A percentile compares a stretch with the other conserved stretches of the same genome.
Conservation (phyloP, 441 rosid genomes). For the Populus hybrid region DNA sequence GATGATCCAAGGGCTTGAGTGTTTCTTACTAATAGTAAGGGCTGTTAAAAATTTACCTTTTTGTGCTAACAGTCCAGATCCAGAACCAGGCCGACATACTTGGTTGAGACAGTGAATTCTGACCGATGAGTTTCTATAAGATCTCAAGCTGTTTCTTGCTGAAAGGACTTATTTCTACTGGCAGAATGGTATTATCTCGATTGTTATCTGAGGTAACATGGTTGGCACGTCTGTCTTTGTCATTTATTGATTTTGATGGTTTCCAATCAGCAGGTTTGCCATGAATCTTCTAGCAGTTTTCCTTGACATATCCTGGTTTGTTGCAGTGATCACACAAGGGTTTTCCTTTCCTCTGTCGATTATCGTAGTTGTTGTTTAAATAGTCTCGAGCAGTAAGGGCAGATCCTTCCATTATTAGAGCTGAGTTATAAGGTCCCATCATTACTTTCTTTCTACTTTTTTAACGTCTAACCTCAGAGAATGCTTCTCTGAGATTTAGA, state of each 20-base stretch:
- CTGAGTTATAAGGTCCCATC: too few relatives aligned
- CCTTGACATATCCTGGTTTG: too few relatives aligned
- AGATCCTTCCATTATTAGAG: too few relatives aligned
- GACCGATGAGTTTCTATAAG: neutral
- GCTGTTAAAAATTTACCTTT: neutral
- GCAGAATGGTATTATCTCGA: too few relatives aligned
- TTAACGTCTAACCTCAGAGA: too few relatives aligned
- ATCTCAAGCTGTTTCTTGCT: neutral
- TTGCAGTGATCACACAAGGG: too few relatives aligned
- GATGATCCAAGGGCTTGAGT: neutral
- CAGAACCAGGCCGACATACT: neutral
- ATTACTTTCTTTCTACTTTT: too few relatives aligned
- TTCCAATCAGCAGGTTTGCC: too few relatives aligned
- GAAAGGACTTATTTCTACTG: neutral
- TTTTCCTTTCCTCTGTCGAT: neutral
- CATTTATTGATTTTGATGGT: neutral
- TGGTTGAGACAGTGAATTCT: neutral
- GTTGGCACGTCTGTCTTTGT: neutral
- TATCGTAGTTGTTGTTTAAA: neutral
- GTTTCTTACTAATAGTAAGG: neutral
- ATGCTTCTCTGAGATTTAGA: too few relatives aligned
- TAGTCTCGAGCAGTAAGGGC: too few relatives aligned
- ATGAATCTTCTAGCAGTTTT: too few relatives aligned
- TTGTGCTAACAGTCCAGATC: too few relatives aligned
- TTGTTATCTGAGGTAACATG: neutral